These are phyloP conservation scores for Jamesozyma lodderae DNA, from an alignment of 805 yeast species.

Conservation along the genomic window DNA sequence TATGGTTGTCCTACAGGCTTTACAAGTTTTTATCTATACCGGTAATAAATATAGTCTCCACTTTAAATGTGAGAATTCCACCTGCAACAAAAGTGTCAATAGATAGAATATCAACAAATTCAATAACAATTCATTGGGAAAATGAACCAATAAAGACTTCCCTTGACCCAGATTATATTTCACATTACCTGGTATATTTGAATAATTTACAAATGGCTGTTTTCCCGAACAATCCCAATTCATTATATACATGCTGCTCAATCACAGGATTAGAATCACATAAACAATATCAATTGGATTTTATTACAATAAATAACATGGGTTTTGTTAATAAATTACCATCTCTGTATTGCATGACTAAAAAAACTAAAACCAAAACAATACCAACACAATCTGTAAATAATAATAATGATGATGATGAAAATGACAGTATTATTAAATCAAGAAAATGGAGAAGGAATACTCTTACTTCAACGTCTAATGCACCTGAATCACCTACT, in stretches of 20 bases:
- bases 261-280: constrained; percentile 20
- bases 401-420: not conserved
- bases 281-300: constrained; percentile 27
- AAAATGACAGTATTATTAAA: constrained; percentile 5
- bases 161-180: constrained; percentile 10
- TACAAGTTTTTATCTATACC: constrained; percentile 26
- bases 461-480: constrained; percentile 6
- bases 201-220: constrained; percentile 25
- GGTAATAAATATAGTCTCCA: constrained; percentile 21
- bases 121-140: constrained; percentile 30
- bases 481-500: constrained; percentile 1
- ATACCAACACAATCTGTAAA: not conserved
- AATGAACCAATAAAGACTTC: constrained; percentile 16
- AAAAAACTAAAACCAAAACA: not conserved
- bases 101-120: constrained; percentile 23
- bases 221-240: constrained; percentile 24
- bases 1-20: constrained; percentile 25
- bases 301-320: constrained; percentile 27
- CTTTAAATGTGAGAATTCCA: constrained; percentile 24
- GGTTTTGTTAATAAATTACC: constrained; percentile 30
- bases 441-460: constrained; percentile 22
- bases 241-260: constrained; percentile 28
- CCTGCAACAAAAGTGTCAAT: constrained; percentile 29
- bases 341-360: constrained; percentile 25
- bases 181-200: constrained; percentile 26